Base-by-base conservation (phyloP, 306 rosid genomes). In the Prunus davidiana region DNA sequence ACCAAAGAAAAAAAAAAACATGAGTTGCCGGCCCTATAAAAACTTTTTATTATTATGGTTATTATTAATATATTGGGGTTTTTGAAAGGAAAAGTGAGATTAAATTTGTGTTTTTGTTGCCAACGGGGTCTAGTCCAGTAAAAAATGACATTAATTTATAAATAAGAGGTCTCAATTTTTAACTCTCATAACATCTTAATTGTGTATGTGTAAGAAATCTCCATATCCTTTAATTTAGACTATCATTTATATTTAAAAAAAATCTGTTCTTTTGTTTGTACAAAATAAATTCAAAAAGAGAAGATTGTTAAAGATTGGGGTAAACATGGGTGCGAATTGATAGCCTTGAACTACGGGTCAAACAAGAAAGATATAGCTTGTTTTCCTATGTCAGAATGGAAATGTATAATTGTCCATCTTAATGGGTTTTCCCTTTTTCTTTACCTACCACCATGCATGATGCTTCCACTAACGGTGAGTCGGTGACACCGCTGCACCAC, bases 321-420 rank as follows among this genome's bases (percentile, higher is more conserved):
- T 27, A n/a, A 56, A 43, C 78, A 64, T 27, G 25, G 27, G 45
- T 6, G 74, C 75, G 69, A 76, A 64, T 57, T 64, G 50, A 15
- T 65, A 28, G 79, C 63, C 76, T 46, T 30, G 20, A 62, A 78
- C 72, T 52, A 43, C 76, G 64, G 85, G 82, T 78, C 82, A 78
- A 78, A 78, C 77, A 68, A 78, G 79, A 69, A 67, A 66, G 19
- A 2, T 10, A n/a, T n/a, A 1, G n/a, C 4, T 45, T 24, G 49
- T 25, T 7, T 20, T 25, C 62, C 28, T 58, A 10, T 64, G 38
- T 51, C 73, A 6, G 61, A 72, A 14, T 4, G 25, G 8, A 14
- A 16, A 65, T 41, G 34, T 67, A 16, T 56, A 27, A 22, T 45
- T 10, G 3, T 67, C 8, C 14, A 38, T 2, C n/a, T 64, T 64